phyloP scores from a whole-genome alignment of 768 basidiomycete genomes.

The Serendipita vermifera region DNA sequence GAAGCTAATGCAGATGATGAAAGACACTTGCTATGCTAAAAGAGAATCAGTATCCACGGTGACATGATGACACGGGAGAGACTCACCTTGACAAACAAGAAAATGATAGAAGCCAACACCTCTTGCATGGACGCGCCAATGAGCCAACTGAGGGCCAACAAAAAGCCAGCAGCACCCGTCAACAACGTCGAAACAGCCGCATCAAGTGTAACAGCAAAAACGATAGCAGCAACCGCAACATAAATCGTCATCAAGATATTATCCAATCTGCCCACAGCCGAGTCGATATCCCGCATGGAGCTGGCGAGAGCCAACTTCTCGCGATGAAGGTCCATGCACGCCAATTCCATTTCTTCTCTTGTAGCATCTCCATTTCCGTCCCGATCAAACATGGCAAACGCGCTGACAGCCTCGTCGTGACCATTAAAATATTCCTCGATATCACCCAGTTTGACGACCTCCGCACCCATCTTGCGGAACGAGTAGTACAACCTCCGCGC shows the following conservation, averaged over 20 bases:
- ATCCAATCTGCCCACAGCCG: slow-evolving; percentile 74
- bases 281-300: slow-evolving; percentile 81
- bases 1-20: background rate
- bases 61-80: slow-evolving; percentile 11
- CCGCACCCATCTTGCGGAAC: slow-evolving; percentile 48
- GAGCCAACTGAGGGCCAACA: slow-evolving; percentile 67
- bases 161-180: slow-evolving; percentile 57
- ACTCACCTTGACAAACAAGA: slow-evolving; percentile 62
- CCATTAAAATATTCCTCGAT: slow-evolving; percentile 58
- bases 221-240: slow-evolving; percentile 7
- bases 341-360: slow-evolving; percentile 71
- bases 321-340: slow-evolving; percentile 68
- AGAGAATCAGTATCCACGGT: slow-evolving; percentile 13
- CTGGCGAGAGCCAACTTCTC: slow-evolving; percentile 75
- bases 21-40: slow-evolving; percentile 32
- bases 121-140: slow-evolving; percentile 72
- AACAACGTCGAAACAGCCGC: slow-evolving; percentile 60
- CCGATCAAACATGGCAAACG: slow-evolving; percentile 61
- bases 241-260: slow-evolving; percentile 61
- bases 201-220: slow-evolving; percentile 33
- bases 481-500: slow-evolving; percentile 81
- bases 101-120: slow-evolving; percentile 74
- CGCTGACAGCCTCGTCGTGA: slow-evolving; percentile 51
- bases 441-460: slow-evolving; percentile 51
- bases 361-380: slow-evolving; percentile 74